Evolutionary conservation across 257 asterid genomes (phyloP), one percentile per base, ranked within the genome.

Genomic region (Agastache rugosa): DNA sequence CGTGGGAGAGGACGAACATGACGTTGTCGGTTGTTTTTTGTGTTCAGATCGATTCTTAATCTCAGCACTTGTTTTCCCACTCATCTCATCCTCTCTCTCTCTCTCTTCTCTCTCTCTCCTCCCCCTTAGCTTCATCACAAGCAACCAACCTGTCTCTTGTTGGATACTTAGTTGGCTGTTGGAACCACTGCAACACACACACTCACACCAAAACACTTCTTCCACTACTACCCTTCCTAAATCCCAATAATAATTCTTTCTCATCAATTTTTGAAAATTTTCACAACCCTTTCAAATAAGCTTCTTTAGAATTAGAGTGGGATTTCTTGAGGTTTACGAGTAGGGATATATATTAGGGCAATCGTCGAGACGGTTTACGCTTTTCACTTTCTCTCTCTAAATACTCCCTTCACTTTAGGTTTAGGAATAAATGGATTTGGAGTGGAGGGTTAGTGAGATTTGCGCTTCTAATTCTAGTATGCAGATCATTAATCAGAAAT

Each of bases 1-100:
- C 96, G 97, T 93, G 98, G 96, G 96, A 87, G 91, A 89, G 93
- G 98, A 83, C 86, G 97, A 93, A 91, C 97, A 91, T 93, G 98
- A 93, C 98, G 25, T 85, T 90, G 98, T 92, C 97, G 96, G 96
- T 86, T 89, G 90, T 88, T 86, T 90, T 78, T 85, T 81, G 74
- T 77, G 83, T 69, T 83, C 85, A 81, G 78, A 67, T 74, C 77
- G 51, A 61, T 77, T 83, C 53, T 81, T 80, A 80, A 81, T 82
- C 84, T 67, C 84, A 81, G 71, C 81, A 41, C 75, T 80, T 39
- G 78, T 82, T 84, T 83, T 78, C 82, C 85, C 87, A 80, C 84
- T 83, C 78, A 71, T 50, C 56, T 19, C 63, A 0, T 3, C 48
- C 63, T 74, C 67, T 74, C 55, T 25, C 77, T 75, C 63, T 62